Percentiles rank a stretch among this genome's conserved stretches.
These are phyloP conservation scores for Cronartium ribicola DNA, from an alignment of 1,284 basidiomycete genomes.

Conservation along the genomic window DNA sequence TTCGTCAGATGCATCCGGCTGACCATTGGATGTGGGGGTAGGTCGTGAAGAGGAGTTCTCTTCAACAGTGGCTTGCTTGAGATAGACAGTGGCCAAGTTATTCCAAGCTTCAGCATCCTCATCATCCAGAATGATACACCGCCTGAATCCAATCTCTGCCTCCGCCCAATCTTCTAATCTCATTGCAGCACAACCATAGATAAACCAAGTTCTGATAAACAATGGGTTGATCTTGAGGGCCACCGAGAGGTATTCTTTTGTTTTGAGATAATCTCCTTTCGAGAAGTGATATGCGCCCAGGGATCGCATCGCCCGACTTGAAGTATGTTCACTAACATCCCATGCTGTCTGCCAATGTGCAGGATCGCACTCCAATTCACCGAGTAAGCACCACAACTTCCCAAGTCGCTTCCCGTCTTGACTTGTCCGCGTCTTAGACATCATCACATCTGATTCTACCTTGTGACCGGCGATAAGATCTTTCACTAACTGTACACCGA, in stretches of 20 bases:
- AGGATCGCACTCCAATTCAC: slow-evolving; percentile 72
- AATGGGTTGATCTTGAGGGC: slow-evolving; percentile 87
- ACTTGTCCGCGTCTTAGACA: slow-evolving; percentile 53
- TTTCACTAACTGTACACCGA: slow-evolving; percentile 70
- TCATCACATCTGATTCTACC: slow-evolving; percentile 70
- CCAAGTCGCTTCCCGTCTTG: slow-evolving; percentile 61
- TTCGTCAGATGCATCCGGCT: slow-evolving; percentile 44
- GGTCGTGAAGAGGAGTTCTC: background rate
- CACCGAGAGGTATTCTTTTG: slow-evolving; percentile 65
- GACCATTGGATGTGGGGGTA: background rate
- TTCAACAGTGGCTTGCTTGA: slow-evolving; percentile 63
- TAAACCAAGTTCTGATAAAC: slow-evolving; percentile 84
- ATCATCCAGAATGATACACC: slow-evolving; percentile 84
- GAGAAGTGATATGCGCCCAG: slow-evolving; percentile 80
- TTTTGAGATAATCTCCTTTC: slow-evolving; percentile 61
- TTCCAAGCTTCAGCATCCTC: slow-evolving; percentile 98
- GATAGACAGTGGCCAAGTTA: slow-evolving; percentile 90
- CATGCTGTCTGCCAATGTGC: slow-evolving; percentile 79
- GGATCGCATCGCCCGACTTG: slow-evolving; percentile 82
- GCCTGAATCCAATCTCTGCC: slow-evolving; percentile 74
- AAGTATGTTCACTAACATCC: slow-evolving; percentile 71
- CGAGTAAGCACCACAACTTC: slow-evolving; percentile 91
- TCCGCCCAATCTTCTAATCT: slow-evolving; percentile 74
- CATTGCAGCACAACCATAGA: slow-evolving; percentile 84
- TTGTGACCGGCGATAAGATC: slow-evolving; percentile 78